Percentiles rank a stretch among this genome's conserved stretches.
phyloP scores from a whole-genome alignment of 2,329 filamentous ascomycete species.

The Pestalotiopsis sp. region DNA sequence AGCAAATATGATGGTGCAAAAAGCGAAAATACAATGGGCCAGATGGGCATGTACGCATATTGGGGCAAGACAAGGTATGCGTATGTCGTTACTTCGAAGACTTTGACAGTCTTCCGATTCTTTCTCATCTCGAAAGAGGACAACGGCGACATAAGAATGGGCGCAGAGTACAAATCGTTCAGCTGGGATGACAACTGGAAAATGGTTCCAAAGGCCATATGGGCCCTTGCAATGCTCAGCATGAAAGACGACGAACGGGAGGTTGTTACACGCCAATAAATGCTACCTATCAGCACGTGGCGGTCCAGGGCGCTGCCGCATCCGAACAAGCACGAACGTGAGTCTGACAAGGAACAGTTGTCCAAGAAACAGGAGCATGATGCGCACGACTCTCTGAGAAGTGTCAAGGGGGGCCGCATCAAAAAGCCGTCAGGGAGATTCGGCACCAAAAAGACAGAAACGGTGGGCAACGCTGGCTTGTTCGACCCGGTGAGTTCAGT shows the following conservation, averaged over 20 bases:
- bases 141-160: background rate
- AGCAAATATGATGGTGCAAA: background rate
- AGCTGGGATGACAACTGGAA: background rate
- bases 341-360: background rate
- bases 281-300: background rate
- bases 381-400: background rate
- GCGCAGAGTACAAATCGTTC: background rate
- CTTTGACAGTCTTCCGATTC: background rate
- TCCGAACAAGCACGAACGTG: background rate
- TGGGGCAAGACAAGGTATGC: background rate
- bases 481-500: background rate
- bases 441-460: background rate
- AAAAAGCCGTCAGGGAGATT: background rate
- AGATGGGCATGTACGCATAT: background rate
- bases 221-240: background rate
- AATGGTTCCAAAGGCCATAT: background rate
- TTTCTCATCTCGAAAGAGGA: background rate
- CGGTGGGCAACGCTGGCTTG: background rate
- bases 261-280: background rate
- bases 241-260: background rate
- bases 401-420: background rate
- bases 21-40: background rate
- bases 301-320: background rate
- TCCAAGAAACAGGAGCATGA: background rate
- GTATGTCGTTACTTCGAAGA: background rate